Evolutionary conservation across 2,329 filamentous ascomycete genomes (phyloP), one percentile per base, ranked within the genome.

Genomic region (Drechslerella dactyloides): DNA sequence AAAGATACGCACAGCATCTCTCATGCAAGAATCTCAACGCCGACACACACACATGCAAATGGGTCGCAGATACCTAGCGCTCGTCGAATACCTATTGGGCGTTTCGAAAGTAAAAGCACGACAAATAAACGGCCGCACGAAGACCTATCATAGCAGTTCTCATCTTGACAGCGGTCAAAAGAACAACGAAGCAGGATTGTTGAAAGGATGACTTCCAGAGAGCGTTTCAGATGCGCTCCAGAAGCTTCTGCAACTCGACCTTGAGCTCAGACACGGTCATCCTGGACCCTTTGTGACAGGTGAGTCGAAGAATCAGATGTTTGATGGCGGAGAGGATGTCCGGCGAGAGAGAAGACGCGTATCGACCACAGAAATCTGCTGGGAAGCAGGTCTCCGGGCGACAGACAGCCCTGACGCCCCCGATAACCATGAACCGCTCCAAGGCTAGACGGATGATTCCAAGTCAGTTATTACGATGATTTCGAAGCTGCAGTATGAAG

Each of bases 261-360:
- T 70, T 70, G 17, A 70, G 48, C n/a, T 59, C 50, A 11, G 59
- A 59, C 6, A 70, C 51, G 21, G 53, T 51, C 59, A 70, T 55
- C 30, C 66, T 54, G 2, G 24, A 51, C 2, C 42, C 1, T 17
- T 50, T 63, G 27, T 35, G 37, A 19, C 66, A 70, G n/a, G 66
- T 70, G 19, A 70, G 53, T 15, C 54, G 58, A 21, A 63, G 10
- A 11, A 70, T 70, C 5, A 64, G 33, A 1, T 58, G 54, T 23
- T 70, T 70, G 6, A 70, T 5, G 1, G 23, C 50, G 13, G 51
- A 8, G 19, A 70, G 7, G 13, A 42, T 19, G 11, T 50, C 54
- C 1, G 24, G 2, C 0, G 10, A 27, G 6, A 59, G 37, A 5
- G 58, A 44, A 11, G 54, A 27, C 7, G n/a, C n/a, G 42, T 60